Conservation (phyloP, 1,284 basidiomycete species). For the Irpex sp. region DNA sequence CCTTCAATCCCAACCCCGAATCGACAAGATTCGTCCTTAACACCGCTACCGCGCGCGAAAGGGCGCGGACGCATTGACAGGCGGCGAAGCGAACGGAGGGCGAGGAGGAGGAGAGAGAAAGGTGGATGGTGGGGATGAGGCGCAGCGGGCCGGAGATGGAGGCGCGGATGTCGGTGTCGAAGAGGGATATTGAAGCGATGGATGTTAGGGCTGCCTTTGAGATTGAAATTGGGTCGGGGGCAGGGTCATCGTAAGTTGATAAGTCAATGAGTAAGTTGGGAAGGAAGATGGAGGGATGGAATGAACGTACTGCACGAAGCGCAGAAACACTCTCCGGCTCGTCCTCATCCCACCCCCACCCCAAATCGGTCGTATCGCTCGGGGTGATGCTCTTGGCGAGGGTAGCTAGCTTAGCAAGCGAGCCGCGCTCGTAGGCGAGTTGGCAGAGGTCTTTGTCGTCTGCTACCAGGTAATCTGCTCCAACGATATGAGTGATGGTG, state of each 20-base stretch:
- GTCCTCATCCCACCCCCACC: conserved; percentile 48
- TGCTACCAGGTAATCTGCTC: conserved; percentile 62
- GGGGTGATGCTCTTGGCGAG: conserved; percentile 55
- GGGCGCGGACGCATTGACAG: conserved; percentile 80
- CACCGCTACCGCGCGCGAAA: conserved; percentile 75
- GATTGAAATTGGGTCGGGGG: background rate
- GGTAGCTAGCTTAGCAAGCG: conserved; percentile 43
- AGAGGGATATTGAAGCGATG: conserved; percentile 67
- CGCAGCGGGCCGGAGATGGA: conserved; percentile 54
- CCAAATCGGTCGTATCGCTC: conserved; percentile 23
- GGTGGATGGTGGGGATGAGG: conserved; percentile 52
- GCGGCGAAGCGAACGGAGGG: conserved; percentile 78
- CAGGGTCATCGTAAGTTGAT: background rate
- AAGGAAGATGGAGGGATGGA: too few species aligned
- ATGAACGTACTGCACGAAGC: conserved; percentile 51
- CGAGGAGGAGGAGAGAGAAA: conserved; percentile 49
- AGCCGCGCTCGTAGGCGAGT: conserved; percentile 61
- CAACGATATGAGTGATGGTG: background rate
- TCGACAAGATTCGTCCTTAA: conserved; percentile 83
- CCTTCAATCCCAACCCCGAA: conserved; percentile 67
- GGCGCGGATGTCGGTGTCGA: conserved; percentile 67
- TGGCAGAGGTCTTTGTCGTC: conserved; percentile 69
- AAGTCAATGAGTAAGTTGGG: background rate
- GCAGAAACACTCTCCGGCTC: conserved; percentile 60
- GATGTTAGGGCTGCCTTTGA: conserved; percentile 66